phyloP scores from a whole-genome alignment of 2,329 filamentous ascomycete species.

The Alternaria rosae region DNA sequence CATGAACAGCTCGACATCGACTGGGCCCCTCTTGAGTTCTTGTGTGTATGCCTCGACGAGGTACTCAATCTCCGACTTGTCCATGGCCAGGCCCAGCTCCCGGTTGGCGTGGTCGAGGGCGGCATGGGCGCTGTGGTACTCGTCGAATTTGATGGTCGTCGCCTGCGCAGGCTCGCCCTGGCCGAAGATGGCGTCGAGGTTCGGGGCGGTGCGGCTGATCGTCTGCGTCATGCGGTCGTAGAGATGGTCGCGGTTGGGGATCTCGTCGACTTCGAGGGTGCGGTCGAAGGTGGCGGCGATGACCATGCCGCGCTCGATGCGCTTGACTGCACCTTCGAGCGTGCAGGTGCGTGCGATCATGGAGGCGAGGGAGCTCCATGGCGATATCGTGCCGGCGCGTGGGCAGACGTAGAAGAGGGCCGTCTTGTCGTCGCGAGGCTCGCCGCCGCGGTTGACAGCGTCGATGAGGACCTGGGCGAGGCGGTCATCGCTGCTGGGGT shows the following conservation, averaged over 20 bases:
- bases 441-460: constrained; percentile 57
- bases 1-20: constrained; percentile 98
- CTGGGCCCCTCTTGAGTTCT: constrained; percentile 70
- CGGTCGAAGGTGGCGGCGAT: constrained; percentile 71
- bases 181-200: constrained; percentile 79
- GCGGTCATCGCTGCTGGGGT: constrained; percentile 55
- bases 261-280: constrained; percentile 57
- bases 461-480: constrained; percentile 57
- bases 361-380: constrained; percentile 97
- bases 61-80: constrained; percentile 90
- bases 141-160: constrained; percentile 74
- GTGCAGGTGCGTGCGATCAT: constrained; percentile 93
- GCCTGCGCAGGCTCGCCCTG: constrained; percentile 71
- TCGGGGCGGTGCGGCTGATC: constrained; percentile 71
- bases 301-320: constrained; percentile 86
- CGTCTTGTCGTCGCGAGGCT: constrained; percentile 59
- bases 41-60: constrained; percentile 82
- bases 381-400: constrained; percentile 82
- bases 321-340: constrained; percentile 72
- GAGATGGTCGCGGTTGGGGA: constrained; percentile 72
- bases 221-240: constrained; percentile 97
- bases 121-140: constrained; percentile 70
- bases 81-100: constrained; percentile 82
- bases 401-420: constrained; percentile 77
- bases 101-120: constrained; percentile 85